These are phyloP conservation scores for Neophaeococcomyces mojaviensis DNA, from an alignment of 2,329 filamentous ascomycete species.

Conservation along the genomic window DNA sequence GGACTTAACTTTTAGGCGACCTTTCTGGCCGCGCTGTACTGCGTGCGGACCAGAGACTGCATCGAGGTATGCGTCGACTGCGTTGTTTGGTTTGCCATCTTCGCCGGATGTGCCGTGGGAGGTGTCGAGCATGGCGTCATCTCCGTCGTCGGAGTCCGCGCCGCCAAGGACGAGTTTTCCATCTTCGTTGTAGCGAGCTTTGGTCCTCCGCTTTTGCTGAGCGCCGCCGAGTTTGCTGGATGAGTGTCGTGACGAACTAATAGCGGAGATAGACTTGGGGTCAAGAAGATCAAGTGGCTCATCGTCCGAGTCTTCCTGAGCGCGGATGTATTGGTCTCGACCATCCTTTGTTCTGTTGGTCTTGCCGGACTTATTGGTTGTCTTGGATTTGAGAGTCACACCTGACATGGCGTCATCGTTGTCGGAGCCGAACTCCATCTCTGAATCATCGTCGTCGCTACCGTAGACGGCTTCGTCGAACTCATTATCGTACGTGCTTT, in stretches of 20 bases:
- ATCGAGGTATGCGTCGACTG: slow-evolving; percentile 54
- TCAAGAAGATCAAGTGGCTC: slow-evolving; percentile 92
- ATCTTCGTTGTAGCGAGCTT: slow-evolving; percentile 37
- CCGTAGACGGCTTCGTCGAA: slow-evolving; percentile 96
- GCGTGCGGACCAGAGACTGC: slow-evolving; percentile 55
- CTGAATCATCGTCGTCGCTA: slow-evolving; percentile 50
- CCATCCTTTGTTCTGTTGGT: slow-evolving; percentile 22
- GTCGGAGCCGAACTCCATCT: slow-evolving; percentile 46
- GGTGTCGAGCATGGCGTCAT: slow-evolving; percentile 41
- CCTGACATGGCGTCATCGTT: slow-evolving; percentile 25
- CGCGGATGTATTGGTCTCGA: slow-evolving; percentile 69
- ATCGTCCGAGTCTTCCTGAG: slow-evolving; percentile 62
- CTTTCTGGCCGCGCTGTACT: slow-evolving; percentile 50
- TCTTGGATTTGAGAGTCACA: slow-evolving; percentile 17
- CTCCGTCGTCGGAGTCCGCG: slow-evolving; percentile 27
- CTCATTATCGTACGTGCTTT: slow-evolving; percentile 65
- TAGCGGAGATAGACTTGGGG: slow-evolving; percentile 79
- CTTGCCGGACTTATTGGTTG: neutral
- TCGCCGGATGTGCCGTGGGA: slow-evolving; percentile 26
- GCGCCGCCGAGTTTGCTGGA: slow-evolving; percentile 18
- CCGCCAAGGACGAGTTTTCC: slow-evolving; percentile 38
- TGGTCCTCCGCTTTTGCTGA: slow-evolving; percentile 32
- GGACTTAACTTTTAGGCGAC: slow-evolving; percentile 54
- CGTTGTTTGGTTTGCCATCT: slow-evolving; percentile 22
- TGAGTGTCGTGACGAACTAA: slow-evolving; percentile 78